Evolutionary conservation across 306 rosid genomes (phyloP).

Genomic region (Cucurbita maxima): DNA sequence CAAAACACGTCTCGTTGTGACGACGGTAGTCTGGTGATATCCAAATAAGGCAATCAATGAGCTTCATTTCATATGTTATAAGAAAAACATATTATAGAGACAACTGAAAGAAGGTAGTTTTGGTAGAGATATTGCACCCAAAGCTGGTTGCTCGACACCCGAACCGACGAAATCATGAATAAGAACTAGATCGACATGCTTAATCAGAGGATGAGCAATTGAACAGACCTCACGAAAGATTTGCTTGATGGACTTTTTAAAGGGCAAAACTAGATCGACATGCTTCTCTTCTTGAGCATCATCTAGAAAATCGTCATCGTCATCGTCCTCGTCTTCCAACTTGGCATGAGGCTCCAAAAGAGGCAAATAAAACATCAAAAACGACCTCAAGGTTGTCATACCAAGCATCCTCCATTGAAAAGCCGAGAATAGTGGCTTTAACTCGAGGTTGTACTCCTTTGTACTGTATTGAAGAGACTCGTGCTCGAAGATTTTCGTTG

Average conservation of each 20-base stretch:
- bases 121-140: neutral
- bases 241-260: conserved; percentile 70
- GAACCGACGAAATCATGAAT: neutral
- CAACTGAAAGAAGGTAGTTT: neutral
- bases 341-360: conserved; percentile 61
- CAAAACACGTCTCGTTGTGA: conserved; percentile 63
- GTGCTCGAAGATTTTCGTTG: conserved; percentile 34
- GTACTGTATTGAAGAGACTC: conserved; percentile 33
- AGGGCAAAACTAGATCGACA: conserved; percentile 48
- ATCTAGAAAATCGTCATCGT: conserved; percentile 29
- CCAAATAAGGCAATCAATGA: neutral
- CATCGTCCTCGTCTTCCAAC: conserved; percentile 58
- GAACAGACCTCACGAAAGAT: conserved; percentile 65
- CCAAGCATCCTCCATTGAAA: conserved; percentile 39
- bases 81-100: neutral
- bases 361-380: conserved; percentile 61
- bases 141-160: neutral
- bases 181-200: too few species aligned
- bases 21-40: conserved; percentile 40
- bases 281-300: conserved; percentile 24
- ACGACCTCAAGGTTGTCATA: conserved; percentile 51
- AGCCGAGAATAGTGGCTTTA: conserved; percentile 68
- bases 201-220: neutral
- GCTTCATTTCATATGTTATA: neutral
- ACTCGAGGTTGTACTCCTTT: conserved; percentile 45